Percentiles rank a stretch among this genome's conserved stretches.
phyloP scores from a whole-genome alignment of 2,329 filamentous ascomycete genomes.

The Dothidotthia symphoricarpi region DNA sequence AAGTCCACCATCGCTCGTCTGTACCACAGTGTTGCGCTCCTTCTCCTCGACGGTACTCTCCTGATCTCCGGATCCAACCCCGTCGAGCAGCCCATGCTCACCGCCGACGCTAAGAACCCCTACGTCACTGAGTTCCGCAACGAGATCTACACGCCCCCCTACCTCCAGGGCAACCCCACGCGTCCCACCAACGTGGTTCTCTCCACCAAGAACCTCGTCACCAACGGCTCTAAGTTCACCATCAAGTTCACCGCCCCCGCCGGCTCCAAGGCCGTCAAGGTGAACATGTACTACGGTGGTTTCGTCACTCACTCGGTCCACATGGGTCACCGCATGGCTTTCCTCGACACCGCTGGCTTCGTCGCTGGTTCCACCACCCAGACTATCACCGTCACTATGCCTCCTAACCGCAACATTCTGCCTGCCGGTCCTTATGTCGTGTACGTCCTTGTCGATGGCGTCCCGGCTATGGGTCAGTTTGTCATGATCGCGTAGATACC shows the following conservation, averaged over 20 bases:
- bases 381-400: constrained; percentile 54
- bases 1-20: constrained; percentile 49
- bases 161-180: constrained; percentile 54
- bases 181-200: constrained; percentile 52
- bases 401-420: constrained; percentile 55
- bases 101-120: constrained; percentile 46
- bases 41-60: constrained; percentile 60
- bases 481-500: constrained; percentile 46
- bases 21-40: constrained; percentile 61
- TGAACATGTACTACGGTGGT: constrained; percentile 58
- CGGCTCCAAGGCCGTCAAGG: constrained; percentile 47
- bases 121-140: constrained; percentile 62
- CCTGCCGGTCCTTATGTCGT: constrained; percentile 62
- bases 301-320: constrained; percentile 62
- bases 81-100: constrained; percentile 56
- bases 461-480: constrained; percentile 55
- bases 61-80: constrained; percentile 62
- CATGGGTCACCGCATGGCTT: constrained; percentile 60
- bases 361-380: constrained; percentile 43
- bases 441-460: constrained; percentile 58
- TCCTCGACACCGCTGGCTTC: constrained; percentile 53
- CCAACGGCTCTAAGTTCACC: constrained; percentile 48
- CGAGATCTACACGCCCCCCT: constrained; percentile 61
- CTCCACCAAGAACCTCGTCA: constrained; percentile 45
- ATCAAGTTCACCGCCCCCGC: constrained; percentile 50